Evolutionary conservation across 352 stramenopile genomes (phyloP), one percentile per base, ranked within the genome.

Genomic region (Thraustochytrium sp.): DNA sequence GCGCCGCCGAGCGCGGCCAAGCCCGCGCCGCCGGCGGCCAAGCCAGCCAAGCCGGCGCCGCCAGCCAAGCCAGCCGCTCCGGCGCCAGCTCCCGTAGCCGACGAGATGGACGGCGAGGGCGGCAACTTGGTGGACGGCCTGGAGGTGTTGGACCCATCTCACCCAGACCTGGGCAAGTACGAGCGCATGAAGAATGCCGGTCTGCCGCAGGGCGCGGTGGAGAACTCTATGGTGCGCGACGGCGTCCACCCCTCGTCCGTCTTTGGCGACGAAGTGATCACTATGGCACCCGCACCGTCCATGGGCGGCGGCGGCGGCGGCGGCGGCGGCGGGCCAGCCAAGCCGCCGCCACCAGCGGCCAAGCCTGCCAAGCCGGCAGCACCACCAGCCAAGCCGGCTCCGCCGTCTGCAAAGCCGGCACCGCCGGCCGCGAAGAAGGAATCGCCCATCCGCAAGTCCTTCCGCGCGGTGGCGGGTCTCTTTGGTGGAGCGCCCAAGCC

Each of bases 161-260:
- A 84, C 26, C 75, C 75, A 11, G 61, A 80, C 31, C 16, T 84
- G 42, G 55, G 3, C 34, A 84, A 84, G 49, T 84, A 84, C 61
- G 61, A 75, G 75, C 53, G 49, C 23, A 84, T 84, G 75, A 51
- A 63, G 5, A 84, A 84, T 1, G 61, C 75, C 21, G 59, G 75
- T 0, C 56, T 84, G 13, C 75, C 75, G n/a, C 75, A 84, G 40
- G 75, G 75, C 21, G 75, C 75, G 5, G 75, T 84, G 0, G 75
- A 84, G 61, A 84, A 84, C 46, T 59, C 40, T 21, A 84, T 84
- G 75, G 36, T 84, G 13, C 55, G 75, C 21, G 75, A 84, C 46
- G 75, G 75, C 23, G 59, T 84, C 18, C 55, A 84, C 44, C 75
- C 75, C 4, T 73, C 75, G 5, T 76, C 75, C 5, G 26, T 84